These are phyloP conservation scores for Saccharomycopsis malanga DNA, from an alignment of 805 yeast species.

Conservation along the genomic window DNA sequence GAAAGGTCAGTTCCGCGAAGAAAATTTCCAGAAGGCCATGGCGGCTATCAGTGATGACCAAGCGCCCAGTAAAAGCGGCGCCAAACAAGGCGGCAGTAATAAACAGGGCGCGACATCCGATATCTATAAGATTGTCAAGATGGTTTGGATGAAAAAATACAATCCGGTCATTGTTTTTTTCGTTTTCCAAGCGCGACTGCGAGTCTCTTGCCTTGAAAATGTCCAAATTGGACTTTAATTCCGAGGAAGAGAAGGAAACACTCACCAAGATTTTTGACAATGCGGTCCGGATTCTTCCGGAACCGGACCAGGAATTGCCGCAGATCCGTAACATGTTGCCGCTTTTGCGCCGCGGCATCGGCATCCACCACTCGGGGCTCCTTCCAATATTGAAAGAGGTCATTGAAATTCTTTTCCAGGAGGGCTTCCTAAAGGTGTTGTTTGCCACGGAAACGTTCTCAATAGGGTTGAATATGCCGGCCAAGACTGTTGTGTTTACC, in stretches of 20 bases:
- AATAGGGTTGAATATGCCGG: constrained; percentile 98
- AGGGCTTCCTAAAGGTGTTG: constrained; percentile 86
- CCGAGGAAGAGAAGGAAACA: constrained; percentile 89
- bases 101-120: constrained; percentile 69
- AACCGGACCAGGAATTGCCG: constrained; percentile 84
- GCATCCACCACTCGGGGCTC: constrained; percentile 96
- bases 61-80: constrained; percentile 48
- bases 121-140: constrained; percentile 91
- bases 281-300: constrained; percentile 83
- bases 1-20: constrained; percentile 92
- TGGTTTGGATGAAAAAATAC: constrained; percentile 95
- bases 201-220: constrained; percentile 89
- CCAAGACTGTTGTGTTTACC: constrained; percentile 96
- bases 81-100: constrained; percentile 73
- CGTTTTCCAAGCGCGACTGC: constrained; percentile 96
- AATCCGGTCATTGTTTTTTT: constrained; percentile 97
- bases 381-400: constrained; percentile 91
- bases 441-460: constrained; percentile 99
- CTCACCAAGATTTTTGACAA: constrained; percentile 83
- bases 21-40: constrained; percentile 98
- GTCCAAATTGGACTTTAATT: constrained; percentile 92
- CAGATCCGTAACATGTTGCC: constrained; percentile 92
- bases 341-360: constrained; percentile 87
- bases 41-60: constrained; percentile 74
- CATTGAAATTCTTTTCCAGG: constrained; percentile 93